A percentile compares a stretch with the other conserved stretches of the same genome.
phyloP scores from a whole-genome alignment of 495 filamentous ascomycete genomes.

The Elaphomyces granulatus region DNA sequence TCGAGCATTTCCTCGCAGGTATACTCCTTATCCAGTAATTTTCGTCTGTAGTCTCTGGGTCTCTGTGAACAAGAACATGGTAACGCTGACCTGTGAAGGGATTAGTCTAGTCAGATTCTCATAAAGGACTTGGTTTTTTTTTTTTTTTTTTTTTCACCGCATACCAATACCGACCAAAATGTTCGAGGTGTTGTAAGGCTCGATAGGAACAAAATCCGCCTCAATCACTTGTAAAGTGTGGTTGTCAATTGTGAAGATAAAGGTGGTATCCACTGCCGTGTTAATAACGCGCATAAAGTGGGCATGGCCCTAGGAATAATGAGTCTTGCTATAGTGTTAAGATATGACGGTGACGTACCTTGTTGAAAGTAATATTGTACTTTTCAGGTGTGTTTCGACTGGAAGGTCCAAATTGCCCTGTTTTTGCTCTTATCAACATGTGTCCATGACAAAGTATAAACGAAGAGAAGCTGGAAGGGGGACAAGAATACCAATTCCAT shows the following conservation, averaged over 20 bases:
- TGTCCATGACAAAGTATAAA: too few relatives aligned
- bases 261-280: constrained; percentile 18
- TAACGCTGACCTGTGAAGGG: constrained; percentile 19
- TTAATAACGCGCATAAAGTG: constrained; percentile 36
- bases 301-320: constrained; percentile 13
- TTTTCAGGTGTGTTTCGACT: background rate
- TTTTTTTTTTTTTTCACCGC: too few relatives aligned
- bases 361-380: background rate
- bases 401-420: background rate
- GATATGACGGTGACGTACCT: background rate
- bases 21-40: constrained; percentile 22
- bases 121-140: too few relatives aligned
- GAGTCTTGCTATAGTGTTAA: too few relatives aligned
- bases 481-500: background rate
- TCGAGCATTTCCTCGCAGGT: constrained; percentile 3
- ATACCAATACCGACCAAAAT: background rate
- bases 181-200: constrained; percentile 25
- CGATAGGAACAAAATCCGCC: constrained; percentile 37
- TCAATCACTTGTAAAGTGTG: constrained; percentile 38
- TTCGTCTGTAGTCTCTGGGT: constrained; percentile 4
- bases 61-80: constrained; percentile 18
- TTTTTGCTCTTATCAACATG: too few relatives aligned
- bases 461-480: too few relatives aligned
- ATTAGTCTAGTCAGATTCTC: too few relatives aligned
- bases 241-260: constrained; percentile 29